Conservation (phyloP, 208 protist genomes). For the Crithidia bombi region DNA sequence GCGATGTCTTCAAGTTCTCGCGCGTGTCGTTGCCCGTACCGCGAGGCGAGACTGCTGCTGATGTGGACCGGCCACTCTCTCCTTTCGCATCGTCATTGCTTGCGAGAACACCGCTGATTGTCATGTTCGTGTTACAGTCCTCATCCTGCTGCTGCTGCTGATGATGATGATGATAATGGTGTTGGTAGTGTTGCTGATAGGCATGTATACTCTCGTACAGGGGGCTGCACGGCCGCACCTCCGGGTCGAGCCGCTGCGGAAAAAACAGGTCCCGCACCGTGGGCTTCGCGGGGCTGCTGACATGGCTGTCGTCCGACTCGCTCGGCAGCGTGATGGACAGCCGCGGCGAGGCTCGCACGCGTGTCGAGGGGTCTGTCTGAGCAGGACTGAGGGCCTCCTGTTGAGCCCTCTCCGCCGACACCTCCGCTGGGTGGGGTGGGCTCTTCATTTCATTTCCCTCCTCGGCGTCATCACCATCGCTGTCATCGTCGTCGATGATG, state of each 20-base stretch:
- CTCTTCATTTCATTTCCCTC: neutral
- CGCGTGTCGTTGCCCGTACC: no score
- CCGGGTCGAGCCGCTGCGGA: slow-evolving; percentile 31
- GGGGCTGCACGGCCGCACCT: slow-evolving; percentile 30
- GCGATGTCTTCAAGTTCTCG: no score
- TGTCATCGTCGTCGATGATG: slow-evolving; percentile 14
- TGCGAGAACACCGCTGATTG: neutral
- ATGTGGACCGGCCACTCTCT: neutral
- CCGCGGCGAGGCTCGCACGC: neutral
- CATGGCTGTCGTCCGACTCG: neutral
- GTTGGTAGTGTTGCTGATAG: slow-evolving; percentile 33
- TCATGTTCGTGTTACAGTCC: neutral
- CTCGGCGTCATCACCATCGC: slow-evolving; percentile 7
- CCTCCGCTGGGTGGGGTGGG: no score
- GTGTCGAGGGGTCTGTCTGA: neutral
- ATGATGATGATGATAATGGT: slow-evolving; percentile 29
- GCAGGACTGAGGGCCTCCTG: no score
- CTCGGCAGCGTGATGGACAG: neutral
- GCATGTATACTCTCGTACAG: slow-evolving; percentile 38
- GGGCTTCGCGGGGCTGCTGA: slow-evolving; percentile 15
- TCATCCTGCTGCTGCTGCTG: slow-evolving; percentile 21
- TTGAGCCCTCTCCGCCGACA: neutral
- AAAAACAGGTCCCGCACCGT: slow-evolving; percentile 30
- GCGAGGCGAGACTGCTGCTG: neutral
- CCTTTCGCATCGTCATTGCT: neutral